These are phyloP conservation scores for Aspergillus avenaceus DNA, from an alignment of 495 filamentous ascomycete species.

Conservation along the genomic window DNA sequence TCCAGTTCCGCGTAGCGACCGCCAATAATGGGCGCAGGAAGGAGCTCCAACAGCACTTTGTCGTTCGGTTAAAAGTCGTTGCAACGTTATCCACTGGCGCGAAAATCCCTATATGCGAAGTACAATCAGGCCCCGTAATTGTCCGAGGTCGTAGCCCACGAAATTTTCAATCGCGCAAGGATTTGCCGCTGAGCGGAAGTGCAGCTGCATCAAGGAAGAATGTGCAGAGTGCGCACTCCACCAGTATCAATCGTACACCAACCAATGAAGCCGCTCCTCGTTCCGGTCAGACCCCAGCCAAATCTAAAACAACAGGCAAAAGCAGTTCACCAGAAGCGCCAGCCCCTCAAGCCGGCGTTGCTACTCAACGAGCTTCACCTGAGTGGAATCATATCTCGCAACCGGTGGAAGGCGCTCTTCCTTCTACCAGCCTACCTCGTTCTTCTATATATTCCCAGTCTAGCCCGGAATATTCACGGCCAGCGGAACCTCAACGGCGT, in stretches of 20 bases:
- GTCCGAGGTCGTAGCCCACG: conserved; percentile 74
- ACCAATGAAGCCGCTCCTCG: conserved; percentile 40
- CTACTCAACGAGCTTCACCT: conserved; percentile 30
- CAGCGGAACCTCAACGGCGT: conserved; percentile 27
- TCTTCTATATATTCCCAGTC: conserved; percentile 50
- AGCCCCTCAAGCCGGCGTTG: conserved; percentile 31
- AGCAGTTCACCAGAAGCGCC: conserved; percentile 41
- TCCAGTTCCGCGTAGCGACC: conserved; percentile 90
- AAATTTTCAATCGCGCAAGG: conserved; percentile 75
- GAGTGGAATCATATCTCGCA: conserved; percentile 40
- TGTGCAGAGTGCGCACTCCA: conserved; percentile 32
- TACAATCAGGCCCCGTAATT: conserved; percentile 70
- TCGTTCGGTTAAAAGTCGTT: conserved; percentile 68
- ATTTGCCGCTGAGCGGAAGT: conserved; percentile 68
- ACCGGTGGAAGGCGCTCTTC: conserved; percentile 20
- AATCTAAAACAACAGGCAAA: conserved; percentile 43
- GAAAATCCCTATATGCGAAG: conserved; percentile 65
- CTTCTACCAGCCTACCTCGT: conserved; percentile 28
- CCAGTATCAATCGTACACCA: conserved; percentile 41
- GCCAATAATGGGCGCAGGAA: conserved; percentile 76
- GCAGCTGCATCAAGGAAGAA: conserved; percentile 62
- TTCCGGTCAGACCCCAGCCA: conserved; percentile 51
- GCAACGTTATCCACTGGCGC: conserved; percentile 66
- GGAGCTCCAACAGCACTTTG: conserved; percentile 80
- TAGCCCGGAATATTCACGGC: conserved; percentile 47